Percentiles rank a stretch among this genome's conserved stretches.
These are phyloP conservation scores for Coniosporium apollinis DNA, from an alignment of 495 filamentous ascomycete species.

Conservation along the genomic window DNA sequence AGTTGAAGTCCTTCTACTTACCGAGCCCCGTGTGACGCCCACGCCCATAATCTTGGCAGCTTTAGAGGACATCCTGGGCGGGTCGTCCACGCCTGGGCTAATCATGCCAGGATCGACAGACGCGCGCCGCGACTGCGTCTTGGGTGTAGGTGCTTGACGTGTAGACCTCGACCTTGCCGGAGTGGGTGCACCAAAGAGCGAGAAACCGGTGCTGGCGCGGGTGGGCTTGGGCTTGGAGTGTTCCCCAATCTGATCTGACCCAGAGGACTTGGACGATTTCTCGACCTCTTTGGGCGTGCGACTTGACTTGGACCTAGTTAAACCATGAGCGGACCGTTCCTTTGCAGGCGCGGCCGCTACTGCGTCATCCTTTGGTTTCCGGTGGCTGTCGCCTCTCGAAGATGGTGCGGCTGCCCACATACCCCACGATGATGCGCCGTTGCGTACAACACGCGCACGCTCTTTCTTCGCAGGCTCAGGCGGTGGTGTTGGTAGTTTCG, in stretches of 20 bases:
- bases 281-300: slow-evolving; percentile 31
- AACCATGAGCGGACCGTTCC: slow-evolving; percentile 20
- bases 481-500: slow-evolving; percentile 35
- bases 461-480: slow-evolving; percentile 42
- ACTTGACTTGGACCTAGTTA: slow-evolving; percentile 36
- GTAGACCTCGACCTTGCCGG: slow-evolving; percentile 27
- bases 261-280: slow-evolving; percentile 35
- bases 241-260: slow-evolving; percentile 38
- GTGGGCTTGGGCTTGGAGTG: slow-evolving; percentile 20
- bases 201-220: slow-evolving; percentile 33
- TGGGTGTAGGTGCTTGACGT: slow-evolving; percentile 23
- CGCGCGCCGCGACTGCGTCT: slow-evolving; percentile 18
- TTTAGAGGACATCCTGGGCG: slow-evolving; percentile 33
- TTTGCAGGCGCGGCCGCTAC: slow-evolving; percentile 13
- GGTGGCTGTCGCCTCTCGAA: too few relatives aligned
- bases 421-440: slow-evolving; percentile 36
- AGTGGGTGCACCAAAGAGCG: slow-evolving; percentile 34
- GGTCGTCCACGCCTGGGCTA: slow-evolving; percentile 33
- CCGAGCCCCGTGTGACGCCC: slow-evolving; percentile 3
- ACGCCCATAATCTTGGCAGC: slow-evolving; percentile 45
- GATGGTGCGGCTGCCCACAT: slow-evolving; percentile 36
- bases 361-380: too few relatives aligned
- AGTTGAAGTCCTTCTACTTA: slow-evolving; percentile 14
- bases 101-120: slow-evolving; percentile 37
- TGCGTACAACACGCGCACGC: slow-evolving; percentile 37